Evolutionary conservation across 2,329 filamentous ascomycete species (phyloP), one percentile per base, ranked within the genome.

Genomic region (Sarocladiaceae sp.): DNA sequence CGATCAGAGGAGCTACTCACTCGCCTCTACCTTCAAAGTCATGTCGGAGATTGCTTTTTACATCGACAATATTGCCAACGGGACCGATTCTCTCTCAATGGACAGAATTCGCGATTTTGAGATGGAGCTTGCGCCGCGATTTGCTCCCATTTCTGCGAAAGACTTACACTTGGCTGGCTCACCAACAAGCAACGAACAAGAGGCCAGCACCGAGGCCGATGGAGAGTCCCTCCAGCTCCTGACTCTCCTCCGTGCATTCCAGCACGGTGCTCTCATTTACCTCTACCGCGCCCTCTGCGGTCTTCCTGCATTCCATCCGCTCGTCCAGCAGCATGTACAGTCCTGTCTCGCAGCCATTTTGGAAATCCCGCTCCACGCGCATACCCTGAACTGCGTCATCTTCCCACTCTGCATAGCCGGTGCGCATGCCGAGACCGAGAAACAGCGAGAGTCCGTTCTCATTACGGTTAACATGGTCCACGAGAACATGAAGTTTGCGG

Each of bases 281-380:
- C 59, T 74, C 1, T 75, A 74, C 50, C 62, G 72, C 31, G 71
- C 70, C 17, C 59, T 75, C 3, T 73, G 71, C 50, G 64, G 68
- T 1, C 59, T 74, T 3, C 63, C 69, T 2, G 62, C 66, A 2
- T 60, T 60, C 2, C 70, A 75, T 52, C 62, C 60, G 2, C 59
- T 73, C 0, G 71, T 74, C 0, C 72, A 75, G 20, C 64, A 71
- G 31, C 61, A 69, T 23, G 66, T 71, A 0, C 59, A 64, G 4
- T 62, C 63, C 1, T 70, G 66, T 11, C 62, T 72, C 4, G 64
- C 66, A 8, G 63, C 68, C 11, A 66, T 71, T 15, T 64, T 66
- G 4, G 69, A 70, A 11, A 65, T 66, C 4, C 59, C 61, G 20
- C 60, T 66, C 2, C 63, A 66, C 0, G 64, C 67, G 0, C 71